Evolutionary conservation across 306 rosid genomes (phyloP), one percentile per base, ranked within the genome.

Genomic region (Vicia villosa): DNA sequence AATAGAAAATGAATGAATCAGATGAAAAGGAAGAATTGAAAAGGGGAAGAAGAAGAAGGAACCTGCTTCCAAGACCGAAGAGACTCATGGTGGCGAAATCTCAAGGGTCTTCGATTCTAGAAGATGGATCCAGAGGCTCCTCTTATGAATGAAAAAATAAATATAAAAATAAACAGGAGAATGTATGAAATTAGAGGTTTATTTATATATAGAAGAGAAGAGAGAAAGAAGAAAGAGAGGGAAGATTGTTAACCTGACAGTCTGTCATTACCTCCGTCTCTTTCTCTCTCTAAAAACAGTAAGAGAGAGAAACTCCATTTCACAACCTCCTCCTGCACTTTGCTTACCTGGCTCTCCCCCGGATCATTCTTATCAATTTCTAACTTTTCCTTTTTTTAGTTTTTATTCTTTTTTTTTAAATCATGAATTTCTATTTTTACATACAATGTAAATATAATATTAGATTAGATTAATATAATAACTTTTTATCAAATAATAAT

Each of bases 21-120:
- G 22, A 40, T 46, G 28, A 58, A 42, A 74, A 10, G 6, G 10
- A 4, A 43, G 1, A 56, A 43, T 5, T 28, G 9, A 13, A 0
- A 40, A 24, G 16, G 9, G 26, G 62, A 61, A 68, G 1, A 9
- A 19, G 21, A 51, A 63, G 22, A n/a, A 14, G 0, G 3, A 4
- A 86, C 97, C 96, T 91, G 96, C 88, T 88, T 83, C 97, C 96
- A n/a, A 91, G 85, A 69, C 96, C 97, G 79, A 91, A 91, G 81
- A 91, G 92, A 85, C 96, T 91, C 96, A 91, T 91, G 82, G 84
- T 38, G 83, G 8, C 37, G 36, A 63, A 75, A 72, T 76, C 68
- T 76, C 20, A 82, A 79, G 79, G 34, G 81, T 76, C 76, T 67
- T 28, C 54, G 56, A 36, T 77, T 78, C 61, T 60, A 63, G 83